Evolutionary conservation across 805 yeast genomes (phyloP), one percentile per base, ranked within the genome.

Genomic region (Candida cerambycidarum): DNA sequence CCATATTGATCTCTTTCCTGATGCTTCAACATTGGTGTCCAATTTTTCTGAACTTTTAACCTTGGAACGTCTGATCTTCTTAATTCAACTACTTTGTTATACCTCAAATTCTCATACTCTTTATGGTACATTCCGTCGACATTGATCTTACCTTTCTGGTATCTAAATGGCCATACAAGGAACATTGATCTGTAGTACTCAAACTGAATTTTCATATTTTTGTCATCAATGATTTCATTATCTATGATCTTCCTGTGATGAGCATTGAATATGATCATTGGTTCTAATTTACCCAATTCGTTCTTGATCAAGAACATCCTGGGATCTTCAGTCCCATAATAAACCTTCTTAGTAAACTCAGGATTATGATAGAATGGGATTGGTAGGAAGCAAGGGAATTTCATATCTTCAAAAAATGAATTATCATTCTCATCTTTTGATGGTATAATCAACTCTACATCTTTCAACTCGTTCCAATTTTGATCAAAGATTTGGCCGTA

Each of bases 261-360:
- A 10, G 61, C 46, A 47, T 74, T 75, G 57, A 65, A 76, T 3
- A 74, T 55, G 10, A 76, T 59, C 19, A 76, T 52, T 1, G 82
- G 82, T 45, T 76, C 80, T 27, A 64, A 63, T 39, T 44, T 52
- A 4, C 70, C 71, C 15, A 53, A 55, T 29, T 55, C 56, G 42
- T 64, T 64, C 32, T 51, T 57, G 8, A 64, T 56, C 13, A 69
- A 45, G 6, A 73, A 53, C 25, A 76, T 54, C 21, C 79, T 61
- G 2, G 82, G 78, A 51, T 76, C 79, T 54, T 76, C 79, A 1
- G 80, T 75, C 0, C 81, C 81, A 38, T 62, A 53, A 23, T 31
- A 54, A 29, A 44, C 47, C 9, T 51, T 56, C n/a, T 46, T 50
- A n/a, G 44, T 50, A 39, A 53, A 45, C 27, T 50, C 48, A 25